phyloP scores from a whole-genome alignment of 345 rosid species.

The Bruguiera parviflora region DNA sequence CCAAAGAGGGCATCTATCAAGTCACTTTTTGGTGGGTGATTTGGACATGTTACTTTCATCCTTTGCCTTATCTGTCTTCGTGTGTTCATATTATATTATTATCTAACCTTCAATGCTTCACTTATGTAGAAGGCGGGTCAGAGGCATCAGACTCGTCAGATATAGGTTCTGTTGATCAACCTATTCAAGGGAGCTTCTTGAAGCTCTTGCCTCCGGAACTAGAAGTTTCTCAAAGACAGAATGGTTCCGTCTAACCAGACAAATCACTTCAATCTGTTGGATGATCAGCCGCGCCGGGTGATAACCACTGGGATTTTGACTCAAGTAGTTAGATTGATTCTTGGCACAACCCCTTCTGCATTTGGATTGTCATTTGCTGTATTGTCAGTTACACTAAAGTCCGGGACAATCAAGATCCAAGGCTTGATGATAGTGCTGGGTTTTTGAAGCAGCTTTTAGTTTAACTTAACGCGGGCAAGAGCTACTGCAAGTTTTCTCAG shows the following conservation, averaged over 20 bases:
- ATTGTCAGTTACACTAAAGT: neutral
- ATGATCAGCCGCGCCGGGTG: neutral
- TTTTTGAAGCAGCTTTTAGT: neutral
- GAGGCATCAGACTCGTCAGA: conserved; percentile 48
- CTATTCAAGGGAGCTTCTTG: conserved; percentile 49
- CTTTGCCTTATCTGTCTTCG: neutral
- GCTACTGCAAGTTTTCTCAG: neutral
- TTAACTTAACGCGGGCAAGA: neutral
- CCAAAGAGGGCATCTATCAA: conserved; percentile 64
- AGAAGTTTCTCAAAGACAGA: conserved; percentile 34
- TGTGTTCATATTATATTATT: too few relatives aligned
- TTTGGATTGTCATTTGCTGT: neutral
- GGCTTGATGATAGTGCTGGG: neutral
- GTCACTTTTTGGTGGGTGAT: conserved; percentile 70
- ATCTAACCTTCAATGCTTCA: neutral
- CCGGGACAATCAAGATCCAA: neutral
- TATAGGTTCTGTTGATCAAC: conserved; percentile 20
- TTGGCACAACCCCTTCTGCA: neutral
- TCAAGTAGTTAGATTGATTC: neutral
- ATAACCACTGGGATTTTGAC: neutral
- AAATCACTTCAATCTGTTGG: neutral
- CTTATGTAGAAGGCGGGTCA: conserved; percentile 44
- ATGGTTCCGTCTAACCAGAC: neutral
- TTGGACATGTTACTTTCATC: neutral
- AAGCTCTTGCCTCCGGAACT: conserved; percentile 44